Conservation (phyloP, 129 eudicot genomes). For the Silybum marianum region DNA sequence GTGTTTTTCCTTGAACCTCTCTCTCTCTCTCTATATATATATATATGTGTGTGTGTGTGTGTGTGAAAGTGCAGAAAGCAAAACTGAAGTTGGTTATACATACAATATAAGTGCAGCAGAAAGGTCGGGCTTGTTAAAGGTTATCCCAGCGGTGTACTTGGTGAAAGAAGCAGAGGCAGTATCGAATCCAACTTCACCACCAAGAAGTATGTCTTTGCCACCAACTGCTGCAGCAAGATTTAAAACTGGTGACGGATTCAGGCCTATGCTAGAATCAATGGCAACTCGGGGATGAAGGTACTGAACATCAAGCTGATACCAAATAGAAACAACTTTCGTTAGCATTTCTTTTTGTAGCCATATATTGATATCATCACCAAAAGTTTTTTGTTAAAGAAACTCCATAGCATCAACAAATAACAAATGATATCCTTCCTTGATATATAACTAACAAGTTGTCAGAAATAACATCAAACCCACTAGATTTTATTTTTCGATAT, state of each 20-base stretch:
- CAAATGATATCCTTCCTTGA: neutral
- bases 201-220: conserved; percentile 57
- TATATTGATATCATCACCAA: neutral
- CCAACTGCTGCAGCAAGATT: conserved; percentile 81
- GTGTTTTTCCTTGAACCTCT: too few species aligned
- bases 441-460: neutral
- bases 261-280: conserved; percentile 79
- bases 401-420: neutral
- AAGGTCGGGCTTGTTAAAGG: conserved; percentile 73
- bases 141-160: conserved; percentile 80
- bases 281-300: conserved; percentile 71
- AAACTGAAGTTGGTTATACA: conserved; percentile 25
- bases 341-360: neutral
- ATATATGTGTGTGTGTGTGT: too few species aligned
- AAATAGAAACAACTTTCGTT: conserved; percentile 12
- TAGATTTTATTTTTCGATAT: neutral
- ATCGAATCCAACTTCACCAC: conserved; percentile 87
- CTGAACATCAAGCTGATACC: conserved; percentile 77
- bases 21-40: too few species aligned
- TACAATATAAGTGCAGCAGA: conserved; percentile 80
- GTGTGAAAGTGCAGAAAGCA: neutral
- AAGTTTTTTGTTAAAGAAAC: too few species aligned
- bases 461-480: neutral
- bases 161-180: conserved; percentile 83
- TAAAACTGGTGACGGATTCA: conserved; percentile 77